phyloP scores from a whole-genome alignment of 805 yeast genomes.

The Suhomyces kilbournensis region DNA sequence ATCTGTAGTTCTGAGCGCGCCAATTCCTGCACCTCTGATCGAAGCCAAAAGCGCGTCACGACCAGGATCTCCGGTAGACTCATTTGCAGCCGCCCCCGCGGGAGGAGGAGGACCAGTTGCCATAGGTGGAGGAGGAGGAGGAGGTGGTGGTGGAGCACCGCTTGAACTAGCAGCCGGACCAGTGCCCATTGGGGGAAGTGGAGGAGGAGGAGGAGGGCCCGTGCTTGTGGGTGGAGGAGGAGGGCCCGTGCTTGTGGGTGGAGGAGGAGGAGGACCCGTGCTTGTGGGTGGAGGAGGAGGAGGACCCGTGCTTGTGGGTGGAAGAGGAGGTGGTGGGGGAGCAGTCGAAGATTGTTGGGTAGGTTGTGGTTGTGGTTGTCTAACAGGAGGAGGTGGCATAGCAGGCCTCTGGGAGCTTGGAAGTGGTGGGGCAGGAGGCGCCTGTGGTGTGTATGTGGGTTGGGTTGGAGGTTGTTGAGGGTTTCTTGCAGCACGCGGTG shows the following conservation, averaged over 20 bases:
- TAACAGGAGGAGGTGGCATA: constrained; percentile 12
- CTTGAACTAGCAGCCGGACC: constrained; percentile 2
- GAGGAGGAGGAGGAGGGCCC: constrained; percentile 19
- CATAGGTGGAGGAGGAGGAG: constrained; percentile 17
- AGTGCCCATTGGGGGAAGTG: constrained; percentile 12
- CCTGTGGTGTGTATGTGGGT: constrained; percentile 11
- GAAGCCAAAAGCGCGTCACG: constrained; percentile 85
- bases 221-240: too few species aligned
- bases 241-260: constrained; percentile 12
- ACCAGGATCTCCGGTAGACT: constrained; percentile 46
- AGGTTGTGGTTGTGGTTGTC: constrained; percentile 10
- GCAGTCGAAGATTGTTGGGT: neutral
- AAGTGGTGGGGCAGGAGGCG: constrained; percentile 30
- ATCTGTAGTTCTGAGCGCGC: constrained; percentile 70
- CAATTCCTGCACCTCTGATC: constrained; percentile 73
- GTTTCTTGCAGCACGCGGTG: constrained; percentile 14
- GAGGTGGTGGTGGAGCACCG: constrained; percentile 18
- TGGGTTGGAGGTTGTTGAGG: constrained; percentile 8
- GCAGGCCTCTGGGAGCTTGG: constrained; percentile 34
- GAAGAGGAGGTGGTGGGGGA: constrained; percentile 16
- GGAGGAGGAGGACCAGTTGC: constrained; percentile 43
- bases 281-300: constrained; percentile 15
- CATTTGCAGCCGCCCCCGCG: constrained; percentile 25
- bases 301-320: constrained; percentile 19
- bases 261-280: constrained; percentile 5